phyloP scores from a whole-genome alignment of 192 early-diverging fungal genomes.

The Coemansia sp. region DNA sequence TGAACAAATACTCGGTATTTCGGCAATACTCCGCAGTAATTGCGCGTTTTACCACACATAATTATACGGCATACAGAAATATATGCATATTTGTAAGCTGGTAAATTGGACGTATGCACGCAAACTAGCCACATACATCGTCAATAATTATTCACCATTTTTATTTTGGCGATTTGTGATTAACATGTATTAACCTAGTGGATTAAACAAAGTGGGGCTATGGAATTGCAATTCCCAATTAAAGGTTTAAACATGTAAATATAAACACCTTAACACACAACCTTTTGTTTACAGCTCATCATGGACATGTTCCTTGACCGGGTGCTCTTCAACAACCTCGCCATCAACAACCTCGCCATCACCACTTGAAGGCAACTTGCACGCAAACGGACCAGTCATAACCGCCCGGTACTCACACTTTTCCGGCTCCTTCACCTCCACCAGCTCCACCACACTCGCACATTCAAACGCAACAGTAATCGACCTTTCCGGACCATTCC shows the following conservation, averaged over 20 bases:
- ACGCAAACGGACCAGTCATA: constrained; percentile 80
- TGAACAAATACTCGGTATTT: not conserved
- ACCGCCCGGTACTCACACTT: constrained; percentile 90
- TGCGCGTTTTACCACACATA: not conserved
- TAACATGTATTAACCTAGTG: too few species aligned
- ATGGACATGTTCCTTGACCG: not conserved
- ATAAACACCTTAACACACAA: too few species aligned
- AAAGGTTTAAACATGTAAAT: too few species aligned
- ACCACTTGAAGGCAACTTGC: constrained; percentile 20
- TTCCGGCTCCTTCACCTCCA: constrained; percentile 79
- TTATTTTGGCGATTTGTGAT: too few species aligned
- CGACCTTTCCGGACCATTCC: constrained; percentile 92
- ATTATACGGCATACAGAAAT: not conserved
- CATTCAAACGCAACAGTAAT: constrained; percentile 74
- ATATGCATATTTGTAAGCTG: not conserved
- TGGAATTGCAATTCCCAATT: too few species aligned
- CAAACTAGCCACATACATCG: not conserved
- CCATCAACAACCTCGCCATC: not conserved
- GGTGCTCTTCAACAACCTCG: not conserved
- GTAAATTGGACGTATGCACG: not conserved
- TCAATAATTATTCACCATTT: too few species aligned
- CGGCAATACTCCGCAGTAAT: not conserved
- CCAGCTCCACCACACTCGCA: constrained; percentile 65
- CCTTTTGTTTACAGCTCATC: not conserved
- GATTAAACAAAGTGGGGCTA: too few species aligned